phyloP scores from a whole-genome alignment of 2,329 filamentous ascomycete species.

The Tolypocladium paradoxum region DNA sequence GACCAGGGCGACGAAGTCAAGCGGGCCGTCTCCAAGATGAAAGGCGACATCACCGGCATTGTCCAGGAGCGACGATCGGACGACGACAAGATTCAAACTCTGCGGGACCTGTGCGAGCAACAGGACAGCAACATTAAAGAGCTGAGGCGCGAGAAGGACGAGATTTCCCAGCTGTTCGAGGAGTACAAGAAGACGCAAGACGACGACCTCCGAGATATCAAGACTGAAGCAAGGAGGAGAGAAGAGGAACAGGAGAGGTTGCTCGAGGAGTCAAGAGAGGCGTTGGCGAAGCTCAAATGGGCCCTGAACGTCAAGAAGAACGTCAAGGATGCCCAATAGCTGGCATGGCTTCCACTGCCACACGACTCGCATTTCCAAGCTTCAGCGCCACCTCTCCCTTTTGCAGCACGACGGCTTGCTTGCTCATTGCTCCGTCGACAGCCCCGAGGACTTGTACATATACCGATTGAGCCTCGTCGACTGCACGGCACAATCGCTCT shows the following conservation, averaged over 20 bases:
- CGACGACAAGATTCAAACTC: constrained; percentile 50
- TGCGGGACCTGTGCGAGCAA: constrained; percentile 62
- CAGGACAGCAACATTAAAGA: constrained; percentile 58
- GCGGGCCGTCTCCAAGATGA: constrained; percentile 36
- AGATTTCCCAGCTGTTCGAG: constrained; percentile 49
- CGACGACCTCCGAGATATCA: constrained; percentile 47
- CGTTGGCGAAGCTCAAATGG: constrained; percentile 62
- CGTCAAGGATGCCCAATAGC: constrained; percentile 42
- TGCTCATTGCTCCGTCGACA: not conserved
- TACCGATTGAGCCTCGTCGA: not conserved
- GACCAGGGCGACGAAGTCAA: constrained; percentile 54
- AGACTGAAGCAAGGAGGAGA: constrained; percentile 41
- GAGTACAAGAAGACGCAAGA: constrained; percentile 56
- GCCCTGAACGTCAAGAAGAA: constrained; percentile 57
- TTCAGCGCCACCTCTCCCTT: not conserved
- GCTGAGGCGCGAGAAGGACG: constrained; percentile 49
- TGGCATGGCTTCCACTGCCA: not conserved
- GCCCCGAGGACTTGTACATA: not conserved
- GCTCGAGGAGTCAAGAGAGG: constrained; percentile 46
- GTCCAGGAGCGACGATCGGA: constrained; percentile 46
- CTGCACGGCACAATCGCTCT: not conserved
- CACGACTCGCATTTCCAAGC: not conserved
- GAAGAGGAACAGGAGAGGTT: constrained; percentile 51
- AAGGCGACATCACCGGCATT: constrained; percentile 42
- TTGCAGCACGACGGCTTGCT: not conserved